Conservation (phyloP, 495 filamentous ascomycete species). For the Aspergillus egyptiacus region DNA sequence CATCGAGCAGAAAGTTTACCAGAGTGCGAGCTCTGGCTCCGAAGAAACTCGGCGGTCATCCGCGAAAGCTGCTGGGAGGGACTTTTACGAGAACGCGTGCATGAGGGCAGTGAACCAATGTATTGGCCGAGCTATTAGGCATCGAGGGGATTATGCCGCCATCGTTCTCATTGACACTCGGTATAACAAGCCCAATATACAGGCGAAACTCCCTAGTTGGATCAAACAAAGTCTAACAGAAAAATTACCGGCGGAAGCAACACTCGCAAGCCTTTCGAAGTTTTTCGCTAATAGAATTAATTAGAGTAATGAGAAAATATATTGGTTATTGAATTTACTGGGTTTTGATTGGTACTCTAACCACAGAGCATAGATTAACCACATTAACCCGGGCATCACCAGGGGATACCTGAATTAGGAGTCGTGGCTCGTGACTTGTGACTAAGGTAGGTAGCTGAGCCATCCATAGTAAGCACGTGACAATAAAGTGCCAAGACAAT, state of each 20-base stretch:
- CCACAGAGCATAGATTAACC: too few relatives aligned
- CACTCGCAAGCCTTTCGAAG: conserved; percentile 28
- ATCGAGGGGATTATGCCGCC: conserved; percentile 80
- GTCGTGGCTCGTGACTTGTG: too few relatives aligned
- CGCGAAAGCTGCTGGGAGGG: conserved; percentile 61
- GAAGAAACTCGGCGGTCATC: conserved; percentile 30
- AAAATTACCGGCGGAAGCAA: conserved; percentile 24
- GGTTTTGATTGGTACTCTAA: too few relatives aligned
- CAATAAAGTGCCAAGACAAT: conserved; percentile 5
- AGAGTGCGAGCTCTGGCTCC: conserved; percentile 29
- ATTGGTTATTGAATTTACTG: too few relatives aligned
- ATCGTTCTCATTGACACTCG: conserved; percentile 80
- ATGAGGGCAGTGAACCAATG: conserved; percentile 98
- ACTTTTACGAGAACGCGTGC: conserved; percentile 92
- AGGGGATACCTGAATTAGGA: too few relatives aligned
- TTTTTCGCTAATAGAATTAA: conserved; percentile 28
- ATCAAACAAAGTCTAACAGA: conserved; percentile 52
- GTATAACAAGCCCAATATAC: conserved; percentile 63
- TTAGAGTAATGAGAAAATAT: conserved; percentile 1
- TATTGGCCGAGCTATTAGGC: conserved; percentile 86
- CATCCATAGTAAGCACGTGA: conserved; percentile 16
- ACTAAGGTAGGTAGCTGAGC: too few relatives aligned
- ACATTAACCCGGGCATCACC: too few relatives aligned
- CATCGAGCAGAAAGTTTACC: conserved; percentile 62
- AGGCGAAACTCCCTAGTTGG: conserved; percentile 80